phyloP scores from a whole-genome alignment of 2,329 filamentous ascomycete genomes.

The Phaeosphaeriaceae sp. region DNA sequence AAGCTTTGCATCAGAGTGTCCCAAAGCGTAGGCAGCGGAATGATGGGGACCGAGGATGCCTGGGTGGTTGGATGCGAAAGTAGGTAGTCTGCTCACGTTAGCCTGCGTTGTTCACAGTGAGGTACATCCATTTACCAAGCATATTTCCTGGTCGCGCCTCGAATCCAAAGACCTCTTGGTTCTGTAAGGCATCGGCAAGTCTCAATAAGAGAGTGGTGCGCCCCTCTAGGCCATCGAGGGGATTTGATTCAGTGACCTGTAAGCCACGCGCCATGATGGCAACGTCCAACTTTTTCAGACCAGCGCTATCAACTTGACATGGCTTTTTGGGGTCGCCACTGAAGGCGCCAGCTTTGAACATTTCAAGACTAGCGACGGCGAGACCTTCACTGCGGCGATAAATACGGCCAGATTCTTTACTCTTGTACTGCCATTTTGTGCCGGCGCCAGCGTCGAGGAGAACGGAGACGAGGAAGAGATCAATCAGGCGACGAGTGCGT shows the following conservation, averaged over 20 bases:
- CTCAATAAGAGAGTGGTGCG: slow-evolving; percentile 79
- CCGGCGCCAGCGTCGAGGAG: slow-evolving; percentile 88
- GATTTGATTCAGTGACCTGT: slow-evolving; percentile 81
- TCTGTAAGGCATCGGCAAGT: slow-evolving; percentile 77
- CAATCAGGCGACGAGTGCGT: slow-evolving; percentile 75
- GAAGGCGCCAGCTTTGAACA: slow-evolving; percentile 93
- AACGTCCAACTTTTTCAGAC: slow-evolving; percentile 74
- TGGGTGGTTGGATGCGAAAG: slow-evolving; percentile 89
- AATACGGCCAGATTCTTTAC: slow-evolving; percentile 80
- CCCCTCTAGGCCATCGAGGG: slow-evolving; percentile 83
- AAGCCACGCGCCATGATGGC: slow-evolving; percentile 79
- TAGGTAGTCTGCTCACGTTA: slow-evolving; percentile 73
- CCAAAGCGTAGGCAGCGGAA: slow-evolving; percentile 89
- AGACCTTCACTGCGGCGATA: slow-evolving; percentile 89
- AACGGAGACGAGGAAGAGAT: slow-evolving; percentile 81
- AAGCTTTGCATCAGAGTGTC: slow-evolving; percentile 87
- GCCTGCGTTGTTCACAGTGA: background rate
- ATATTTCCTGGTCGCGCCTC: slow-evolving; percentile 91
- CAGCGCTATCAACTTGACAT: slow-evolving; percentile 86
- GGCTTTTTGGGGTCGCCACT: slow-evolving; percentile 82
- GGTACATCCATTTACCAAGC: slow-evolving; percentile 68
- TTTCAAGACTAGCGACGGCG: slow-evolving; percentile 78
- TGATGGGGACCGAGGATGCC: slow-evolving; percentile 84
- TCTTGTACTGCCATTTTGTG: slow-evolving; percentile 90
- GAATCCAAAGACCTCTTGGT: slow-evolving; percentile 81